Evolutionary conservation across 495 filamentous ascomycete species (phyloP).

Genomic region (Xylaria bambusicola): DNA sequence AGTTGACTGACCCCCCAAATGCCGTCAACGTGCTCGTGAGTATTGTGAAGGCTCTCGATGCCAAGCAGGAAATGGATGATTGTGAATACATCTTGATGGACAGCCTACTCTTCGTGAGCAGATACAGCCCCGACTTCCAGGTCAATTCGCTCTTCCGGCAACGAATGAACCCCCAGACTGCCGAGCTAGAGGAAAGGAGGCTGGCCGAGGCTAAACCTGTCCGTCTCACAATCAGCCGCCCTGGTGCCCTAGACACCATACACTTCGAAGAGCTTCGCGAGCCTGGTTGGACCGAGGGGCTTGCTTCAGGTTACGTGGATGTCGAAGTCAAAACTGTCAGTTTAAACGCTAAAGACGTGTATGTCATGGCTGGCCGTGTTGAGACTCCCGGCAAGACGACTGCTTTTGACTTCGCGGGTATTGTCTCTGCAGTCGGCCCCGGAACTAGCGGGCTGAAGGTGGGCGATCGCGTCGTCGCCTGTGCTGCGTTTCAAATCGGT

Average conservation of each 20-base stretch:
- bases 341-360: conserved; percentile 42
- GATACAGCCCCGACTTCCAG: conserved; percentile 26
- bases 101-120: conserved; percentile 30
- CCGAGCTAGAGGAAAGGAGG: neutral
- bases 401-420: conserved; percentile 17
- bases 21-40: too few species aligned
- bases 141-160: conserved; percentile 29
- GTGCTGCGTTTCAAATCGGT: conserved; percentile 33
- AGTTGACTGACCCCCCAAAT: too few species aligned
- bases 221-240: conserved; percentile 18
- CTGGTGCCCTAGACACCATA: conserved; percentile 16
- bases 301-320: conserved; percentile 33
- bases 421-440: conserved; percentile 9
- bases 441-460: conserved; percentile 10
- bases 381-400: conserved; percentile 10
- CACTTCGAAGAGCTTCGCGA: conserved; percentile 14
- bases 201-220: conserved; percentile 17
- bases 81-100: conserved; percentile 25
- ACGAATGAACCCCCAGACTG: neutral
- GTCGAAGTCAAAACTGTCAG: conserved; percentile 37
- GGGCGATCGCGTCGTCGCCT: conserved; percentile 42
- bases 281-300: neutral
- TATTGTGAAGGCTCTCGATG: too few species aligned
- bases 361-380: conserved; percentile 15
- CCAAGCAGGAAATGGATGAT: conserved; percentile 14